Base-by-base conservation (phyloP, 1,284 basidiomycete genomes). In the Golubevia sp. region DNA sequence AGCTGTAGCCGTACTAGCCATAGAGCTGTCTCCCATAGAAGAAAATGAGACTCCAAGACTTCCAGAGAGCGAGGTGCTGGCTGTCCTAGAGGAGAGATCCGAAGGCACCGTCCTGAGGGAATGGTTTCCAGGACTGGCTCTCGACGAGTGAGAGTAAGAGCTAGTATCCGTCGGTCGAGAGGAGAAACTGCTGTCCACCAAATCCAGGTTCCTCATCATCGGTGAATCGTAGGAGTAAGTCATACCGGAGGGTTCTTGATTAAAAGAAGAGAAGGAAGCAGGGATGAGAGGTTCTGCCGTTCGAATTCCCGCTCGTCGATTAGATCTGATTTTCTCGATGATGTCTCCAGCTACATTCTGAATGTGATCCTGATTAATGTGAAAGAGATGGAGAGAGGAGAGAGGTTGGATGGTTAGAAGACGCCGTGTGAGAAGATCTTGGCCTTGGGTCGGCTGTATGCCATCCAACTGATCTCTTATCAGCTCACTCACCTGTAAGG, bases 401-500 rank as follows among this genome's bases (percentile, higher is more conserved):
- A 44, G 38, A 44, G 18, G 18, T 8, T 13, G 38, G 38, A 44
- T 44, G 38, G 38, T 13, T 44, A 18, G 38, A 44, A n/a, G n/a
- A n/a, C n/a, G n/a, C n/a, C n/a, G n/a, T n/a, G n/a, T n/a, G n/a
- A n/a, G n/a, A n/a, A n/a, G n/a, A n/a, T n/a, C n/a, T n/a, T n/a
- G n/a, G n/a, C n/a, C n/a, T n/a, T n/a, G n/a, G n/a, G n/a, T n/a
- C n/a, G n/a, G n/a, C n/a, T n/a, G n/a, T n/a, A n/a, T n/a, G n/a
- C n/a, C n/a, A n/a, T n/a, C n/a, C n/a, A n/a, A n/a, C n/a, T n/a
- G n/a, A n/a, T n/a, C n/a, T n/a, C n/a, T n/a, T n/a, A n/a, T n/a
- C n/a, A n/a, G n/a, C n/a, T n/a, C n/a, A 58, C 68, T 49, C 50
- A 79, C 77, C 59, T 85, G 78, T 6, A 85, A 66, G 7, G 84